Percentiles rank a stretch among this genome's conserved stretches.
Conservation (phyloP, 768 basidiomycete genomes). For the Tylopilus rubrobrunneus region DNA sequence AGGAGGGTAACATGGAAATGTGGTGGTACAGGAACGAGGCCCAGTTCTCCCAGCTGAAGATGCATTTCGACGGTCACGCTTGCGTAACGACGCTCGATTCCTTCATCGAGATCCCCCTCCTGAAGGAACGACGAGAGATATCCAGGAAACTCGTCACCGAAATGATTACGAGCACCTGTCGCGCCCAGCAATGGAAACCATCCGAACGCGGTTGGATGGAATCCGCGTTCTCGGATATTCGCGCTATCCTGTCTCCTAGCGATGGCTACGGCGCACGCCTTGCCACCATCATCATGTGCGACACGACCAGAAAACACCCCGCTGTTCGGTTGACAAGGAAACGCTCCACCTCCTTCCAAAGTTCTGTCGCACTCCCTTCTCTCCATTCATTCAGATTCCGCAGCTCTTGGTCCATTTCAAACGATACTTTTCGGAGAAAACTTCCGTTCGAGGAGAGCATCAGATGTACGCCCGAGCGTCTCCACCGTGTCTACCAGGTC, state of each 20-base stretch:
- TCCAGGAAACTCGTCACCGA: constrained; percentile 22
- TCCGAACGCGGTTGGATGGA: constrained; percentile 25
- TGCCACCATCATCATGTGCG: constrained; percentile 26
- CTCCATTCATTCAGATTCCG: constrained; percentile 16
- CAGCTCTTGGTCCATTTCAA: constrained; percentile 21
- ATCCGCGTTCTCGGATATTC: constrained; percentile 24
- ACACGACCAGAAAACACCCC: constrained; percentile 4
- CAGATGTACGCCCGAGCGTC: constrained; percentile 5
- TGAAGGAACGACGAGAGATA: constrained; percentile 19
- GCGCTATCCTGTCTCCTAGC: constrained; percentile 20
- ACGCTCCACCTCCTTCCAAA: constrained; percentile 24
- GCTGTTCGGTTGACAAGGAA: constrained; percentile 2
- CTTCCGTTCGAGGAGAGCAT: constrained; percentile 21
- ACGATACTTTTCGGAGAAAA: constrained; percentile 4
- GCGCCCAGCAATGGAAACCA: constrained; percentile 26
- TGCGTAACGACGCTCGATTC: constrained; percentile 31
- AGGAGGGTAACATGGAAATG: constrained; percentile 30
- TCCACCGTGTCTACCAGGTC: constrained; percentile 26
- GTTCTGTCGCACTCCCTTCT: constrained; percentile 18
- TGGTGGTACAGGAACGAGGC: constrained; percentile 30
- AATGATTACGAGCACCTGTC: constrained; percentile 20
- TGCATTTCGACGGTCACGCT: constrained; percentile 30
- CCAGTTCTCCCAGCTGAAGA: constrained; percentile 21
- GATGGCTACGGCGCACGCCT: neutral
- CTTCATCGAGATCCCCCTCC: constrained; percentile 4